A percentile compares a stretch with the other conserved stretches of the same genome.
Evolutionary conservation across 176 grass and related monocot genomes (phyloP).

Genomic region (Zoysia japonica): DNA sequence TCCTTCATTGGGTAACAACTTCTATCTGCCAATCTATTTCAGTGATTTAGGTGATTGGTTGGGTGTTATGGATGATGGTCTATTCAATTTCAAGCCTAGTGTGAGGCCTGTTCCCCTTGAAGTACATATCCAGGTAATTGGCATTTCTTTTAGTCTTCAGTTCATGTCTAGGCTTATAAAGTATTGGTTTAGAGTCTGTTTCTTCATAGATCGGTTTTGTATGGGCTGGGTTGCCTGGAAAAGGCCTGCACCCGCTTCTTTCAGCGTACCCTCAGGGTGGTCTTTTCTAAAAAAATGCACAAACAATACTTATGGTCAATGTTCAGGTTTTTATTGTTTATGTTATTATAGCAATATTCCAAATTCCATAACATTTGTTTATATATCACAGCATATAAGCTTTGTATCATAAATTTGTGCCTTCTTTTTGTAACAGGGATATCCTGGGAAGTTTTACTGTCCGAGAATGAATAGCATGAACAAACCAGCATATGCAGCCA

Average conservation of each 20-base stretch:
- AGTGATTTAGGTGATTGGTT: slow-evolving; percentile 95
- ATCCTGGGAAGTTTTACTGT: slow-evolving; percentile 98
- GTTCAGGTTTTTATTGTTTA: slow-evolving; percentile 4
- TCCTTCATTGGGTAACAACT: slow-evolving; percentile 21
- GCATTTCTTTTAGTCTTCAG: slow-evolving; percentile 32
- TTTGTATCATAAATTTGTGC: slow-evolving; percentile 38
- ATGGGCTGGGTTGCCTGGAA: slow-evolving; percentile 28
- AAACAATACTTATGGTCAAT: background rate
- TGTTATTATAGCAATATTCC: background rate
- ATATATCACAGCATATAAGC: slow-evolving; percentile 28
- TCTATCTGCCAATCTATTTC: slow-evolving; percentile 34
- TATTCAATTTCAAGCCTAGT: slow-evolving; percentile 99
- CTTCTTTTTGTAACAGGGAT: slow-evolving; percentile 64
- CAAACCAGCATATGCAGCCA: slow-evolving; percentile 97
- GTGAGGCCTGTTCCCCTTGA: slow-evolving; percentile 97
- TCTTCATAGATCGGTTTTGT: slow-evolving; percentile 23
- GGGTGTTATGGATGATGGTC: slow-evolving; percentile 79
- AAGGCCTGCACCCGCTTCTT: slow-evolving; percentile 16
- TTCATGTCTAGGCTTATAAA: slow-evolving; percentile 12
- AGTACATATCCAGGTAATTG: slow-evolving; percentile 93
- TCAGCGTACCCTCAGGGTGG: slow-evolving; percentile 2
- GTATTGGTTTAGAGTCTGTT: slow-evolving; percentile 4
- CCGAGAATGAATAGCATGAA: slow-evolving; percentile 99
- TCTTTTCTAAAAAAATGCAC: background rate
- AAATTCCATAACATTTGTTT: slow-evolving; percentile 19